Base-by-base conservation (phyloP, 192 early-diverging fungal species). In the Gamsiella multidivaricata region DNA sequence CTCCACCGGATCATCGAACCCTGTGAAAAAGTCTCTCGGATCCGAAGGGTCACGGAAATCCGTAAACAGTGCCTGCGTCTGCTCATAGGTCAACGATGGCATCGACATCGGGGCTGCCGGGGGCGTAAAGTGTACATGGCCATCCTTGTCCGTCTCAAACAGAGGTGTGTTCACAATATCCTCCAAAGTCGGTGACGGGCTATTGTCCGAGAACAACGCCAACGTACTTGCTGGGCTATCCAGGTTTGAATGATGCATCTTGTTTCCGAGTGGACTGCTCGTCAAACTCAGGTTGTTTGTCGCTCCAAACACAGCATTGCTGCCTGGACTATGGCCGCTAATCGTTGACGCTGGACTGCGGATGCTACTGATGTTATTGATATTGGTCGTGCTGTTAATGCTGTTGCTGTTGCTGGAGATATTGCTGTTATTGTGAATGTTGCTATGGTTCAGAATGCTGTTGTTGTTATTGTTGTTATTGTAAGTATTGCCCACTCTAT, bases 31-130 rank as follows among this genome's bases (percentile, higher is more conserved):
- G 31, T 65, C 61, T 2, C 49, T 43, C 7, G 70, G 36, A 37
- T 73, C 62, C 47, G 78, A 71, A 7, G 78, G 55, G 34, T 80
- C 78, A 5, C 78, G 69, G 50, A 64, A 80, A 23, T 80, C 62
- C 3, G 60, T 80, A 26, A 80, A 80, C 5, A 80, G 37, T 7
- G 66, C 69, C 15, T 64, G 62, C 5, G 70, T 73, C 53, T 73
- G 70, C 61, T 73, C 70, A 53, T 36, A 73, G 7, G 70, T 73
- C 29, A 73, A 20, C 4, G 70, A 28, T 4, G 61, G 31, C n/a
- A 63, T 33, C 17, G 54, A 60, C 69, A 62, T 46, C 4, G 45
- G n/a, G 7, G 17, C 22, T 41, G 4, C 39, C 29, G 18, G 54
- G 41, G 54, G 20, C 5, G 54, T 57, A 15, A 65, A 59, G 12